phyloP scores from a whole-genome alignment of 2,329 filamentous ascomycete species.

The Calonectria henricotiae region DNA sequence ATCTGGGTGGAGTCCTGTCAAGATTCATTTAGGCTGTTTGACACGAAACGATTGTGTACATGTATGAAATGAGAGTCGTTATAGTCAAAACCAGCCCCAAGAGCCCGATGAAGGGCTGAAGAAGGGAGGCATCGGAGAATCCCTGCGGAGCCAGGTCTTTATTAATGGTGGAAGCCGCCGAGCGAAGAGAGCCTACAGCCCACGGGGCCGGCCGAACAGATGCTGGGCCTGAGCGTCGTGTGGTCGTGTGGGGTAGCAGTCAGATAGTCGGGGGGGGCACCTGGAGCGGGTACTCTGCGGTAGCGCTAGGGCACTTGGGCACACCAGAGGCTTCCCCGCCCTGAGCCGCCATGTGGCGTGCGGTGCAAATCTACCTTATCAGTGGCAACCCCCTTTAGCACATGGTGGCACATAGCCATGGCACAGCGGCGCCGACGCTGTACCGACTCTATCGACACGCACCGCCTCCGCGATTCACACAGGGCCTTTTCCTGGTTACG shows the following conservation, averaged over 20 bases:
- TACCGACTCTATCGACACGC: slow-evolving; percentile 7
- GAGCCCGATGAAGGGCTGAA: background rate
- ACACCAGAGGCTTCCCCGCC: slow-evolving; percentile 41
- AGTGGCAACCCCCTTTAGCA: slow-evolving; percentile 44
- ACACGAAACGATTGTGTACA: no score
- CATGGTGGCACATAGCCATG: background rate
- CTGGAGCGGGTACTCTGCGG: background rate
- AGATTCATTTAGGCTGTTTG: background rate
- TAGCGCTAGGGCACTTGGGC: slow-evolving; percentile 5
- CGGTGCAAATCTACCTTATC: slow-evolving; percentile 52
- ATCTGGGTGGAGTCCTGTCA: slow-evolving; percentile 15
- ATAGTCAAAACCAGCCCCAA: background rate
- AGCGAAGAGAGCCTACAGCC: slow-evolving; percentile 47
- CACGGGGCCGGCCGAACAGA: slow-evolving; percentile 56
- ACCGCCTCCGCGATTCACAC: slow-evolving; percentile 26
- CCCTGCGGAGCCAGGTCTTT: slow-evolving; percentile 26
- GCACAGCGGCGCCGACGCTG: no score
- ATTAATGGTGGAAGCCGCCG: slow-evolving; percentile 53
- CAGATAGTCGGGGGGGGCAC: background rate
- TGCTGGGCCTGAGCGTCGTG: slow-evolving; percentile 39
- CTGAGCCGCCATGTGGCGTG: slow-evolving; percentile 35
- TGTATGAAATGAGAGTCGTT: background rate
- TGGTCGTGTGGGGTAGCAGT: slow-evolving; percentile 45
- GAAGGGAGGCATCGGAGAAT: slow-evolving; percentile 8
- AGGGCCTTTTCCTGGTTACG: slow-evolving; percentile 36